These are phyloP conservation scores for Cercospora sp. DNA, from an alignment of 2,329 filamentous ascomycete genomes.

Conservation along the genomic window DNA sequence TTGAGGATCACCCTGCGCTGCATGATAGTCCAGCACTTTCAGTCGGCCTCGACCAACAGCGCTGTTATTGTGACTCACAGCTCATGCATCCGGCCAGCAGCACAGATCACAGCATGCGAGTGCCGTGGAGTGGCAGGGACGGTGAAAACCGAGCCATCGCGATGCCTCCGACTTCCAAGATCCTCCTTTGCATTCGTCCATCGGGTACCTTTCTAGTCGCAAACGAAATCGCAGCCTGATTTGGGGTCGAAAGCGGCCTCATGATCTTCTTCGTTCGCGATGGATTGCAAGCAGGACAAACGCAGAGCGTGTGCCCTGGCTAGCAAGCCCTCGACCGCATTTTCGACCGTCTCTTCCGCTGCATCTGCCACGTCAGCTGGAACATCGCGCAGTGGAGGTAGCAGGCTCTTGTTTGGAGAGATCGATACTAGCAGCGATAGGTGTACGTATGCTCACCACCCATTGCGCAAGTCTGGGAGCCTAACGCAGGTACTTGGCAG, in stretches of 20 bases:
- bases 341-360: slow-evolving; percentile 37
- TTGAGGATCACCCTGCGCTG: slow-evolving; percentile 23
- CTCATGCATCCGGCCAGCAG: slow-evolving; percentile 29
- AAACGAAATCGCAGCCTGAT: slow-evolving; percentile 25
- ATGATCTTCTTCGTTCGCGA: slow-evolving; percentile 28
- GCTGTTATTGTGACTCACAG: slow-evolving; percentile 30
- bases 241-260: slow-evolving; percentile 17
- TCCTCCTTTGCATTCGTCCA: slow-evolving; percentile 21
- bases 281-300: slow-evolving; percentile 34
- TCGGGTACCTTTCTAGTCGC: slow-evolving; percentile 16
- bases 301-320: slow-evolving; percentile 31
- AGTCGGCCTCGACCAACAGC: slow-evolving; percentile 24
- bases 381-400: slow-evolving; percentile 41
- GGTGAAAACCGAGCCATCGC: slow-evolving; percentile 19
- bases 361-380: slow-evolving; percentile 39
- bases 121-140: slow-evolving; percentile 25
- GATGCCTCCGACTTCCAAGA: slow-evolving; percentile 25
- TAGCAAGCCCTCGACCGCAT: slow-evolving; percentile 38
- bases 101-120: slow-evolving; percentile 21
- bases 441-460: slow-evolving; percentile 34
- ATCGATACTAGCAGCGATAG: slow-evolving; percentile 47
- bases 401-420: slow-evolving; percentile 50
- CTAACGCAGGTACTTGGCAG: slow-evolving; percentile 37
- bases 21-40: slow-evolving; percentile 22
- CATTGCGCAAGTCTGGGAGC: slow-evolving; percentile 10